Conservation (phyloP, 2,329 filamentous ascomycete genomes). For the Fusarium sp. region DNA sequence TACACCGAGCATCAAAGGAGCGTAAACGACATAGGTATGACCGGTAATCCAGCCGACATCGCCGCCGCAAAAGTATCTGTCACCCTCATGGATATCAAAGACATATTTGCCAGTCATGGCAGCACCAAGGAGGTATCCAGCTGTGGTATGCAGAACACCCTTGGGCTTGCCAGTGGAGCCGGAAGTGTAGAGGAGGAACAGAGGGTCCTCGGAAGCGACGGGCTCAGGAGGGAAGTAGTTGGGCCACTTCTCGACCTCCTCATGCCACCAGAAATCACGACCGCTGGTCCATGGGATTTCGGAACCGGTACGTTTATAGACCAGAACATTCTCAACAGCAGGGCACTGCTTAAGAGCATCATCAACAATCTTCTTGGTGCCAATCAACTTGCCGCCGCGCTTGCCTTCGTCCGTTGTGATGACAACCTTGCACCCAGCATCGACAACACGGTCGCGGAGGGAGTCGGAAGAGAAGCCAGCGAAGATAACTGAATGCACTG, state of each 20-base stretch:
- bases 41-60: slow-evolving; percentile 99
- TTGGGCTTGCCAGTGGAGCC: slow-evolving; percentile 99
- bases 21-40: slow-evolving; percentile 98
- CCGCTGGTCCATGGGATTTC: slow-evolving; percentile 91
- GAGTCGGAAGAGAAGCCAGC: slow-evolving; percentile 98
- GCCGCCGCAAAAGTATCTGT: slow-evolving; percentile 96
- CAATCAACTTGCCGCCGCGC: slow-evolving; percentile 95
- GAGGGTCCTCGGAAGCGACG: slow-evolving; percentile 92
- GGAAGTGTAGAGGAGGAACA: slow-evolving; percentile 98
- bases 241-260: slow-evolving; percentile 97
- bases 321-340: slow-evolving; percentile 83
- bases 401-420: slow-evolving; percentile 98
- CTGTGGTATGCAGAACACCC: slow-evolving; percentile 98
- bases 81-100: slow-evolving; percentile 95
- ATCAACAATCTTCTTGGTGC: slow-evolving; percentile 99
- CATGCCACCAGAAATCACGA: slow-evolving; percentile 97
- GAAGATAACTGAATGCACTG: slow-evolving; percentile 97
- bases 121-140: slow-evolving; percentile 92
- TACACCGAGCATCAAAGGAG: slow-evolving; percentile 90
- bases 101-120: slow-evolving; percentile 97
- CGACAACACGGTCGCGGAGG: slow-evolving; percentile 91
- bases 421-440: slow-evolving; percentile 90
- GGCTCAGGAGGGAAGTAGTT: slow-evolving; percentile 88
- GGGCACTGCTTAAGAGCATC: slow-evolving; percentile 97
- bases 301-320: slow-evolving; percentile 94